These are phyloP conservation scores for Paracorniculantispora psalliotae DNA, from an alignment of 2,329 filamentous ascomycete species.

Conservation along the genomic window DNA sequence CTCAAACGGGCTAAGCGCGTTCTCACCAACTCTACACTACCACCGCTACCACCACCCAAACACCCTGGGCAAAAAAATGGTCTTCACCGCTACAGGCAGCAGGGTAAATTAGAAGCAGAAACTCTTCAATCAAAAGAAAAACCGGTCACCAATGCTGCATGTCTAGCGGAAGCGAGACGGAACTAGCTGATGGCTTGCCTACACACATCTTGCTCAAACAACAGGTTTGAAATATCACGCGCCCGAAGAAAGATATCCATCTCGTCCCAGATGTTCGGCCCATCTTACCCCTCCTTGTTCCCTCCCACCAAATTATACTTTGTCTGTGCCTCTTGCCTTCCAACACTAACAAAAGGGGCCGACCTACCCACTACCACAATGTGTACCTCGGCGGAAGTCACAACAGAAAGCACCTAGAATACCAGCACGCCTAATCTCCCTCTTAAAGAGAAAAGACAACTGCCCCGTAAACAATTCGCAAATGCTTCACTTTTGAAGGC, in stretches of 20 bases:
- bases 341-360: not conserved
- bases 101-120: not conserved
- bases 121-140: too few species aligned
- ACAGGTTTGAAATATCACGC: too few species aligned
- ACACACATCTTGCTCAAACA: too few species aligned
- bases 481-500: too few species aligned
- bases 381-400: not conserved
- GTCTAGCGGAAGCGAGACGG: too few species aligned
- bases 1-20: not conserved
- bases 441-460: too few species aligned
- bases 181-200: too few species aligned
- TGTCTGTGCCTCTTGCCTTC: not conserved
- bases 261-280: not conserved
- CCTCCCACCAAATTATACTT: not conserved
- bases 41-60: not conserved
- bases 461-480: too few species aligned
- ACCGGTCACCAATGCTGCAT: too few species aligned
- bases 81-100: slow-evolving; percentile 6
- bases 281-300: not conserved
- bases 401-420: not conserved
- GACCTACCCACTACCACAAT: not conserved
- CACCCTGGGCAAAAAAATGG: too few species aligned
- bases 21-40: not conserved
- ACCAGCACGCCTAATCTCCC: not conserved
- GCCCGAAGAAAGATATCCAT: too few species aligned